Percentiles rank a stretch among this genome's conserved stretches.
phyloP scores from a whole-genome alignment of 2,329 filamentous ascomycete genomes.

The Xylaria sp. region DNA sequence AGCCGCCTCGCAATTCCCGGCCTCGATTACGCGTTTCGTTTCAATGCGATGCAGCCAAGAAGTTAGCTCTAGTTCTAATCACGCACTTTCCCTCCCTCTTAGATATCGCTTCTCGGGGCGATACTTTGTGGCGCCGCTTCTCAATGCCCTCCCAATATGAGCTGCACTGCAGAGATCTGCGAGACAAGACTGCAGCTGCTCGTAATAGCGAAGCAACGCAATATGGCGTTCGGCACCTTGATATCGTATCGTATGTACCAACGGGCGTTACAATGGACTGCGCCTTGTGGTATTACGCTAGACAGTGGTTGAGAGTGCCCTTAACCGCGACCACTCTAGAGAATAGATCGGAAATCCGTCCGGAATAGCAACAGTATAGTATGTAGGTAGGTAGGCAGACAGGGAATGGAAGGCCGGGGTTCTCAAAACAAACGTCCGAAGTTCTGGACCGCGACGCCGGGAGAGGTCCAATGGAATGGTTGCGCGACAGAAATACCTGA shows the following conservation, averaged over 20 bases:
- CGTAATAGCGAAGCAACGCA: conserved; percentile 29
- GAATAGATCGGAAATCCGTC: conserved; percentile 10
- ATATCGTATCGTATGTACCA: not conserved
- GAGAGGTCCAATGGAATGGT: not conserved
- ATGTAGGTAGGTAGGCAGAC: no score
- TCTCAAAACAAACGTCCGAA: not conserved
- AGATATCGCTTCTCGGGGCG: not conserved
- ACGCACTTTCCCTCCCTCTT: not conserved
- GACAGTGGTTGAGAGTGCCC: no score
- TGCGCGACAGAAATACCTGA: not conserved
- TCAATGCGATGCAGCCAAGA: conserved; percentile 27
- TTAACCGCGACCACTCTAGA: not conserved
- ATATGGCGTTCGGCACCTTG: conserved; percentile 6
- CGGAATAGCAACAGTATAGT: not conserved
- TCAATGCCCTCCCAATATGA: not conserved
- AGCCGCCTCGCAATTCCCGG: conserved; percentile 13
- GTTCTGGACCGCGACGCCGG: not conserved
- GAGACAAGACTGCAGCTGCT: conserved; percentile 19
- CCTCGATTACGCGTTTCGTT: conserved; percentile 10
- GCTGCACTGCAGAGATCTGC: not conserved
- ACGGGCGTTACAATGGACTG: no score
- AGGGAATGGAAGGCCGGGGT: not conserved
- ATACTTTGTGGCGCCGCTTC: conserved; percentile 21
- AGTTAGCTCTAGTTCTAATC: conserved; percentile 1
- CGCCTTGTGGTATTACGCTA: no score